Evolutionary conservation across 2,329 filamentous ascomycete genomes (phyloP), one percentile per base, ranked within the genome.

Genomic region (Didymella lethalis): DNA sequence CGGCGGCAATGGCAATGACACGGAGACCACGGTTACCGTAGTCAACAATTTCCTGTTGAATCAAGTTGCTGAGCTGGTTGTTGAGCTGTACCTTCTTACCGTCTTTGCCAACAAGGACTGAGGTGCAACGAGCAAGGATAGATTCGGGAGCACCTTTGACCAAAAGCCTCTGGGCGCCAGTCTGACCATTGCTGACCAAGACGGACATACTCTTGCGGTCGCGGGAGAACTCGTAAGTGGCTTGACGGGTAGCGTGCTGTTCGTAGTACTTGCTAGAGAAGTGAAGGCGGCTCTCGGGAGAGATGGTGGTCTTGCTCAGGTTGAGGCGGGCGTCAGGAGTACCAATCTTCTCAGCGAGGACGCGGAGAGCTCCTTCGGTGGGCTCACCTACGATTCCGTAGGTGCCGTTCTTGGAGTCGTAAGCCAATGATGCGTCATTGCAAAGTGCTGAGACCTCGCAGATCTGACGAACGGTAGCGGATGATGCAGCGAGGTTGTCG

Each of bases 141-240:
- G 93, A 92, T 78, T 99, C 95, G 6, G 95, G 95, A 20, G 96
- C 95, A 70, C 95, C 95, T 81, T 99, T 99, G 66, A 99, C 93
- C 48, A 99, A 85, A 11, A 99, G 88, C 76, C 90, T 93, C 80
- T 95, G 87, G 51, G 87, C 79, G 48, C 84, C 82, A 55, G 86
- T 89, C 18, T 59, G 45, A 32, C 10, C 18, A 54, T 85, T 84
- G 65, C 90, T 85, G 63, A 96, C 92, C 59, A 98, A 82, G 34
- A 99, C 96, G 47, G 95, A 99, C 95, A 99, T 99, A 79, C 94
- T 98, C 86, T 99, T 99, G 63, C 95, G 88, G 78, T 99, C 95
- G 69, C 95, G 89, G 1, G 95, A 98, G 80, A 99, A 99, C 76
- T 99, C 95, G 70, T 92, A 99, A 11, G 93, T 97, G 8, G 93